These are phyloP conservation scores for Hygrocybe coccinea DNA, from an alignment of 768 basidiomycete species.

Conservation along the genomic window DNA sequence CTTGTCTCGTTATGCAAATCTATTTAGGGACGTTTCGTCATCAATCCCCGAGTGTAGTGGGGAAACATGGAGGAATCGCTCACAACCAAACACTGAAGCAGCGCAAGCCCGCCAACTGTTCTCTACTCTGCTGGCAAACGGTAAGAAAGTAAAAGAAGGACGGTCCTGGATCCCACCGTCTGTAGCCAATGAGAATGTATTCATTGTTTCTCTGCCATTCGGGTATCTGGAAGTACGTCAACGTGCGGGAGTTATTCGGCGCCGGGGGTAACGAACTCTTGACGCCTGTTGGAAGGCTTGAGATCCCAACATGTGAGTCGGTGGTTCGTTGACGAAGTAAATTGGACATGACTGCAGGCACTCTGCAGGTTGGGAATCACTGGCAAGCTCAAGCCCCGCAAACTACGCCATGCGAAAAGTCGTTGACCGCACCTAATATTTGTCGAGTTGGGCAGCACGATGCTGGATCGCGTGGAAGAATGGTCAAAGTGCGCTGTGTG, in stretches of 20 bases:
- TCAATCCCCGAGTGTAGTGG: conserved; percentile 15
- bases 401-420: too few species aligned
- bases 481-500: too few species aligned
- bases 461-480: not conserved
- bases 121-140: conserved; percentile 42
- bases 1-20: conserved; percentile 79
- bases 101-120: conserved; percentile 60
- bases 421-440: too few species aligned
- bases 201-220: conserved; percentile 74
- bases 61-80: conserved; percentile 26
- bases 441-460: conserved; percentile 1
- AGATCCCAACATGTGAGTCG: not conserved
- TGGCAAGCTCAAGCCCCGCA: too few species aligned
- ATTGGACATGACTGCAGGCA: not conserved
- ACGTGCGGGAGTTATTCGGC: conserved; percentile 17
- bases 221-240: conserved; percentile 55
- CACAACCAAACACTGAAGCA: conserved; percentile 62
- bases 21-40: conserved; percentile 22
- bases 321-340: not conserved
- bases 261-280: not conserved
- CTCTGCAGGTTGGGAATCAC: too few species aligned
- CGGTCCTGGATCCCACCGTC: conserved; percentile 44
- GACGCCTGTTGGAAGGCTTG: not conserved
- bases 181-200: conserved; percentile 64
- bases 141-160: conserved; percentile 8